Evolutionary conservation across 108 stramenopile genomes (phyloP).

Genomic region (Cyclotella kingstonii): DNA sequence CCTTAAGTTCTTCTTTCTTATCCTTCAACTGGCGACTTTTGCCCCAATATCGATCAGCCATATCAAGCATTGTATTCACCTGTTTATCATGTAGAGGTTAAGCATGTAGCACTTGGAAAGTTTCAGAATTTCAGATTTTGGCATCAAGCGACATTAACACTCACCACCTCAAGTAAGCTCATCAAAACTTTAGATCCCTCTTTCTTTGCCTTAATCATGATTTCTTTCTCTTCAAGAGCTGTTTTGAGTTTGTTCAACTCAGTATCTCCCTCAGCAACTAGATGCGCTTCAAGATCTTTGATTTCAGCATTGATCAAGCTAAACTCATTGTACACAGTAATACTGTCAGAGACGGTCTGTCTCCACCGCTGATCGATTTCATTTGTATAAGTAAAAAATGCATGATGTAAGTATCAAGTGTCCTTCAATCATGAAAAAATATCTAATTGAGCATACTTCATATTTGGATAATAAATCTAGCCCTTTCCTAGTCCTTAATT

Average conservation of each 20-base stretch:
- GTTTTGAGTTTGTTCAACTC: conserved; percentile 31
- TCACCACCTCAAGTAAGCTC: conserved; percentile 38
- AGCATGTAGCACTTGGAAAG: too few species aligned
- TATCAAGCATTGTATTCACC: conserved; percentile 40
- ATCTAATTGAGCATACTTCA: conserved; percentile 4
- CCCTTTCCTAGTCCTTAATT: neutral
- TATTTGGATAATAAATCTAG: neutral
- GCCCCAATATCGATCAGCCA: conserved; percentile 49
- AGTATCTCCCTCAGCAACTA: conserved; percentile 36
- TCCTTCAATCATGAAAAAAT: too few species aligned
- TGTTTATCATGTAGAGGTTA: neutral
- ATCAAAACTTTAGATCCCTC: conserved; percentile 47
- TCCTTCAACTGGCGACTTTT: conserved; percentile 53
- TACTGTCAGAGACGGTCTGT: conserved; percentile 9
- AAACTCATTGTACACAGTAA: conserved; percentile 18
- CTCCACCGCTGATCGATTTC: neutral
- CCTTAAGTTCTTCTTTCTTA: conserved; percentile 50
- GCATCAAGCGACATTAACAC: neutral
- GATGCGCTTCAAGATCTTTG: conserved; percentile 45
- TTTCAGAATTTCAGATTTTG: neutral
- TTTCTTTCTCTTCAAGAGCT: conserved; percentile 30
- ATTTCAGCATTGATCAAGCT: conserved; percentile 51
- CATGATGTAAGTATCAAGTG: too few species aligned
- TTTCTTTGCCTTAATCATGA: conserved; percentile 20
- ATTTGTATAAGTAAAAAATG: neutral